Base-by-base conservation (phyloP, 1,139 yeast genomes). In the Suhomyces taliae region DNA sequence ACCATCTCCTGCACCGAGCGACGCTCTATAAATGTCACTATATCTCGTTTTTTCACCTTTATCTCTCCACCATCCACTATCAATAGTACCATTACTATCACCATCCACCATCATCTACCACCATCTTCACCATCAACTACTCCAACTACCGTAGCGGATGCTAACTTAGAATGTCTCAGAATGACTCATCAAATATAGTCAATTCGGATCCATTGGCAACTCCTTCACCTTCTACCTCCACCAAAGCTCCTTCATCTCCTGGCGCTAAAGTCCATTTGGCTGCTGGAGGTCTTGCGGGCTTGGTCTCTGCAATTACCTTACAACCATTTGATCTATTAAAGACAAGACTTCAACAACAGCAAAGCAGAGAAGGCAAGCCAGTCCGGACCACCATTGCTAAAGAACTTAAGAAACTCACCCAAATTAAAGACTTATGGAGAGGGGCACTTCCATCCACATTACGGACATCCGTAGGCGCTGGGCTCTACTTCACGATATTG, bases 281-380 rank as follows among this genome's bases (percentile, higher is more conserved):
- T 10, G 88, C 98, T 5, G 99, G 99, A 0, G 93, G 88, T 49
- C 60, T 80, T 9, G 96, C 97, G 1, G 99, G 99, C 0, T 68
- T 95, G 49, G 77, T 91, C 0, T 87, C 97, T 3, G 85, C 97
- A 0, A 80, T 89, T 7, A 74, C 81, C 1, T 76, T 93, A 36
- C 99, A 93, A 64, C 99, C 99, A 1, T 77, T 93, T 47, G 99
- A 93, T 66, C 74, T 93, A 43, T 69, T 93, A 46, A 93, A 93
- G 65, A 93, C 99, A 0, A 69, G 99, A 53, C 74, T 91, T 11
- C 99, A 93, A 70, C 98, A 93, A 65, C 78, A 74, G 50, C 69
- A 64, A 36, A 47, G 39, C 27, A 53, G 57, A 10, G 64, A 77
- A 14, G 69, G 75, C 35, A 60, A 64, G 8, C 64, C 74, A 27